Percentiles rank a stretch among this genome's conserved stretches.
Conservation (phyloP, 2,329 filamentous ascomycete species). For the Alternaria triticina region DNA sequence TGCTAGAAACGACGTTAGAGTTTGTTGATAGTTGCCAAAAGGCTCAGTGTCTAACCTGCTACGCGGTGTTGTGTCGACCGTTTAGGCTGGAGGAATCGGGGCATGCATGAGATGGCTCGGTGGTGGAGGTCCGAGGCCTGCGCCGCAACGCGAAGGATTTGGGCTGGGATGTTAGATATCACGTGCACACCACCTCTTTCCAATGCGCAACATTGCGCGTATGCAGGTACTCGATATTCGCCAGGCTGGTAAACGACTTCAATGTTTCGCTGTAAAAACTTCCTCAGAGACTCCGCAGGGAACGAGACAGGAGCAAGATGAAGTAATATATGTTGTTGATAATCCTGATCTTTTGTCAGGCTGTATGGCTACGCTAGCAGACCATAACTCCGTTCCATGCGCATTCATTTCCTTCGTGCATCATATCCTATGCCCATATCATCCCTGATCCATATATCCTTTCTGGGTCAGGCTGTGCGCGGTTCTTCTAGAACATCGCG, state of each 20-base stretch:
- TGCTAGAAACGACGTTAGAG: conserved; percentile 51
- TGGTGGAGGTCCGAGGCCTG: conserved; percentile 13
- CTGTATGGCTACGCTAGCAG: conserved; percentile 13
- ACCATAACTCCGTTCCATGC: conserved; percentile 43
- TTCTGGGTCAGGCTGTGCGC: neutral
- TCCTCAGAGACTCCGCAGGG: neutral
- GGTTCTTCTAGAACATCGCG: conserved; percentile 59
- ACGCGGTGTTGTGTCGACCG: conserved; percentile 58
- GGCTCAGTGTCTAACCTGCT: conserved; percentile 51
- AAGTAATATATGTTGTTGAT: conserved; percentile 7
- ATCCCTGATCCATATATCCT: neutral
- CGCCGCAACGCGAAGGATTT: conserved; percentile 17
- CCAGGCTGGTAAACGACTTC: neutral
- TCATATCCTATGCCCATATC: neutral
- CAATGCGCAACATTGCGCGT: neutral
- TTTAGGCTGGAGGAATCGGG: conserved; percentile 53
- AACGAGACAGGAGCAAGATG: neutral
- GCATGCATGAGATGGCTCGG: conserved; percentile 50
- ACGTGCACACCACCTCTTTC: conserved; percentile 20
- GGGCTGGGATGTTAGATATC: conserved; percentile 23
- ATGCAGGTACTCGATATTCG: neutral
- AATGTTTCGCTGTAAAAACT: neutral
- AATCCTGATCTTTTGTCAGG: conserved; percentile 16
- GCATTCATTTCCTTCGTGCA: conserved; percentile 21
- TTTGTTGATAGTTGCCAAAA: neutral